Evolutionary conservation across 345 rosid genomes (phyloP), one percentile per base, ranked within the genome.

Genomic region (Boechera retrofracta): DNA sequence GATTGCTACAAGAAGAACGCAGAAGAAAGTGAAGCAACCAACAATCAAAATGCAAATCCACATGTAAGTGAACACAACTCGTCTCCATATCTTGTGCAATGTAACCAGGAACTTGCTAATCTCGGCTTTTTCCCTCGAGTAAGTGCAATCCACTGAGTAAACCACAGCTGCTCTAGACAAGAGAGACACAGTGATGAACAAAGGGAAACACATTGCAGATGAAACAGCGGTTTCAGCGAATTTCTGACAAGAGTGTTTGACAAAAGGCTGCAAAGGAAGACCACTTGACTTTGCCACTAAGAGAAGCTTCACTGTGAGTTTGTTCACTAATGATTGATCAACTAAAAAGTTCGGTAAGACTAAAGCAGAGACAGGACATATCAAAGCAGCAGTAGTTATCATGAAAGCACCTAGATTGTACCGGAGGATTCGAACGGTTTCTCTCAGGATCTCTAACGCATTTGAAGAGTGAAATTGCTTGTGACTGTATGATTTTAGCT

Each of bases 391-490:
- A 26, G 86, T 81, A 26, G 87, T 86, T 64, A 81, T 29, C 90
- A 90, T 76, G 82, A 94, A 94, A 66, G 87, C 83, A 2, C 84
- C 76, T 1, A 81, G 80, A 80, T 91, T 94, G 77, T 75, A 91
- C 13, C 96, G 90, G 16, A 94, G 91, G 77, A 94, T 89, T 80
- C 96, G 83, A 60, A 89, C 89, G 0, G 94, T 81, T 76, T 94
- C 97, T 65, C 96, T 87, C 74, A 94, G 67, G 83, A 94, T 94
- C 83, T 91, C 97, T 73, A 90, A 72, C 1, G 97, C 97, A 63
- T 83, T 89, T 77, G 85, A 80, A 7, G 95, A 83, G 81, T 78
- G 90, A 68, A 86, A 82, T 31, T 80, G 91, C 18, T 78, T 77
- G 59, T 69, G 53, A 54, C 35, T 66, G 74, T 82, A 64, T 54